Conservation (phyloP, 495 filamentous ascomycete genomes). For the Neurospora pannonica region DNA sequence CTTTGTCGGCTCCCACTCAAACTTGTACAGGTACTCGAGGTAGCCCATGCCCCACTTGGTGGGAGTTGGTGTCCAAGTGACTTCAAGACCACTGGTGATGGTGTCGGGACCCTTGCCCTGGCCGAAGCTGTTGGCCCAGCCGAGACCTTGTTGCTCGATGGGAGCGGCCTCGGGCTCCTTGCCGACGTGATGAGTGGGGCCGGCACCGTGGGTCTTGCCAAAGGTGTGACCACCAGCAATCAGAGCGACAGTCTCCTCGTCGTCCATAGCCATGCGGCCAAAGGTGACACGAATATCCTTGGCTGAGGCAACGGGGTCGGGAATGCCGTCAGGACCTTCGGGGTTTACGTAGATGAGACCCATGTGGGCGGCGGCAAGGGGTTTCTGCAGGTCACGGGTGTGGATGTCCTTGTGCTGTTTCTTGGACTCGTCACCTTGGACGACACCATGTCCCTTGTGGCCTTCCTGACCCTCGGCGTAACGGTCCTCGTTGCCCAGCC, state of each 20-base stretch:
- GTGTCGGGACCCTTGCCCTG: slow-evolving; percentile 54
- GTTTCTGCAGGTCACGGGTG: slow-evolving; percentile 51
- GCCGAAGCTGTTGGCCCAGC: slow-evolving; percentile 51
- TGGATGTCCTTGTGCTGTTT: slow-evolving; percentile 43
- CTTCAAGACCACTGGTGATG: slow-evolving; percentile 65
- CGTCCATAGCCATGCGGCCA: slow-evolving; percentile 68
- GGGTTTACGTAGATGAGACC: slow-evolving; percentile 72
- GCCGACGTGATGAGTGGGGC: slow-evolving; percentile 45
- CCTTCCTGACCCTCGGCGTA: slow-evolving; percentile 44
- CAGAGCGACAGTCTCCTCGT: slow-evolving; percentile 65
- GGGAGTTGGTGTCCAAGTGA: slow-evolving; percentile 63
- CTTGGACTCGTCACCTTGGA: slow-evolving; percentile 37
- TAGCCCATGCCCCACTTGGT: slow-evolving; percentile 59
- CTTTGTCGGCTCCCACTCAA: slow-evolving; percentile 68
- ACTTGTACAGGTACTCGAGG: slow-evolving; percentile 65
- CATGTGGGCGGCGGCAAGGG: slow-evolving; percentile 58
- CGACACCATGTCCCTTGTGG: slow-evolving; percentile 30
- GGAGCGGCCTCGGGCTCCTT: slow-evolving; percentile 52
- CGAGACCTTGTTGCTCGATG: slow-evolving; percentile 56
- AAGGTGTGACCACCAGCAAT: slow-evolving; percentile 69
- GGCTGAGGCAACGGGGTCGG: slow-evolving; percentile 57
- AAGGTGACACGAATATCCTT: slow-evolving; percentile 63
- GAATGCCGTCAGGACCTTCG: slow-evolving; percentile 60
- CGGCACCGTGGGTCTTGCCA: slow-evolving; percentile 69
- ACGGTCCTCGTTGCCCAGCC: slow-evolving; percentile 60